phyloP scores from a whole-genome alignment of 1,284 basidiomycete genomes.

The Trichosporon coremiiforme region DNA sequence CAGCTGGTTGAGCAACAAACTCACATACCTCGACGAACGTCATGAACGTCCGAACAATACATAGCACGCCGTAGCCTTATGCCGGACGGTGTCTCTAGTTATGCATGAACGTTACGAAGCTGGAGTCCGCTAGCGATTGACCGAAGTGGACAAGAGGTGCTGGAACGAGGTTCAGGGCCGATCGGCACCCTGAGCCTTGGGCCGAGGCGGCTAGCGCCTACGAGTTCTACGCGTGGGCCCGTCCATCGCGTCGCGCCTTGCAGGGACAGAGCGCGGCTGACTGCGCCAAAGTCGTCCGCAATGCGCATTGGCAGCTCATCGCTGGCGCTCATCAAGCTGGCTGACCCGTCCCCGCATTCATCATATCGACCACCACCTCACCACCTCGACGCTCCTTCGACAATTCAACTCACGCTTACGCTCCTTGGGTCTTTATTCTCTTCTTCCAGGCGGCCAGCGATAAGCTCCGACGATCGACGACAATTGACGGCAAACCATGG shows the following conservation, averaged over 20 bases:
- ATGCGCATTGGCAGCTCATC: background rate
- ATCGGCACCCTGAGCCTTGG: background rate
- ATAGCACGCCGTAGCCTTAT: background rate
- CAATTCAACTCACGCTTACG: too few relatives aligned
- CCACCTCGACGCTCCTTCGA: too few relatives aligned
- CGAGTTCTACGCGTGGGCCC: background rate
- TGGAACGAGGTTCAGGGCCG: background rate
- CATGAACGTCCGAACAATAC: background rate
- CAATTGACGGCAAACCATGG: too few relatives aligned
- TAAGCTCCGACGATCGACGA: too few relatives aligned
- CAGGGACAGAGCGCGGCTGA: too few relatives aligned
- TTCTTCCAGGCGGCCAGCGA: too few relatives aligned
- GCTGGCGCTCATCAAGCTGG: background rate
- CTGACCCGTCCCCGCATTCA: background rate
- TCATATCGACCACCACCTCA: background rate
- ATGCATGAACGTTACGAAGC: constrained; percentile 1
- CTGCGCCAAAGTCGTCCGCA: background rate
- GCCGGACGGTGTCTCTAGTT: background rate
- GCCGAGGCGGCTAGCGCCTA: too few relatives aligned
- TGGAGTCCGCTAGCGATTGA: too few relatives aligned
- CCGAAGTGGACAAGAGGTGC: too few relatives aligned
- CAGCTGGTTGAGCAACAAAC: background rate
- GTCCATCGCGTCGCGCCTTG: background rate
- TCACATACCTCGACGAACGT: too few relatives aligned
- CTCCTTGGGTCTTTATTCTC: too few relatives aligned